Percentiles rank a stretch among this genome's conserved stretches.
Conservation (phyloP, 1,284 basidiomycete species). For the Ustilago shanxiensis region DNA sequence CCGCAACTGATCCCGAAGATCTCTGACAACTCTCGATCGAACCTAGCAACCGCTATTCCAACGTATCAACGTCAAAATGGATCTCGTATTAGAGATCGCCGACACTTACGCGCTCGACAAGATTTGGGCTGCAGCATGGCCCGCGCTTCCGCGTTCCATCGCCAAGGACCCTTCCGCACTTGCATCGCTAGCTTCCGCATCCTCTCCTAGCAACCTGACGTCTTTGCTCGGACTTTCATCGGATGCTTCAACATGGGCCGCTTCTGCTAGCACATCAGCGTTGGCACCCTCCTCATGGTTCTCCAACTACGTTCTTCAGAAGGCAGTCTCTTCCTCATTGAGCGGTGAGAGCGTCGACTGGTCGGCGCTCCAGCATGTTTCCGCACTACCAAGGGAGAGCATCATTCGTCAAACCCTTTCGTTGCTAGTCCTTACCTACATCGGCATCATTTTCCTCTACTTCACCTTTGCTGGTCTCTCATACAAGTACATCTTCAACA, state of each 20-base stretch:
- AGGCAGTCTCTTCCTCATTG: conserved; percentile 32
- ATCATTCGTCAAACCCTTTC: conserved; percentile 79
- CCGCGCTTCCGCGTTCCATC: conserved; percentile 69
- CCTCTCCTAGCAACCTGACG: conserved; percentile 37
- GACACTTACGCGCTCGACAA: conserved; percentile 84
- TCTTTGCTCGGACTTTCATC: conserved; percentile 18
- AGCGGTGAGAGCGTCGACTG: conserved; percentile 39
- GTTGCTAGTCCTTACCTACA: conserved; percentile 79
- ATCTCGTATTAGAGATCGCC: conserved; percentile 79
- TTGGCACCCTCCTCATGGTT: conserved; percentile 30
- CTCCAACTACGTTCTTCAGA: conserved; percentile 38
- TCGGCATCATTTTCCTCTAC: conserved; percentile 78
- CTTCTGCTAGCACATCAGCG: conserved; percentile 37
- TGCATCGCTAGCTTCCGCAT: conserved; percentile 34
- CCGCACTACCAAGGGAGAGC: conserved; percentile 58
- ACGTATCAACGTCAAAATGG: conserved; percentile 75
- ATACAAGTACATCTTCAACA: conserved; percentile 91
- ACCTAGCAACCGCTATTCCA: conserved; percentile 2
- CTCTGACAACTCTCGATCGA: not conserved
- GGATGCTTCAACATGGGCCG: conserved; percentile 36
- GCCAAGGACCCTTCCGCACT: conserved; percentile 39
- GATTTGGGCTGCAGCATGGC: conserved; percentile 81
- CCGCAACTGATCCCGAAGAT: not conserved
- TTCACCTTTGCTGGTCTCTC: conserved; percentile 83
- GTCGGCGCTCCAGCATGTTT: conserved; percentile 36